phyloP scores from a whole-genome alignment of 176 grass and related monocot species.

The Microstegium vimineum region DNA sequence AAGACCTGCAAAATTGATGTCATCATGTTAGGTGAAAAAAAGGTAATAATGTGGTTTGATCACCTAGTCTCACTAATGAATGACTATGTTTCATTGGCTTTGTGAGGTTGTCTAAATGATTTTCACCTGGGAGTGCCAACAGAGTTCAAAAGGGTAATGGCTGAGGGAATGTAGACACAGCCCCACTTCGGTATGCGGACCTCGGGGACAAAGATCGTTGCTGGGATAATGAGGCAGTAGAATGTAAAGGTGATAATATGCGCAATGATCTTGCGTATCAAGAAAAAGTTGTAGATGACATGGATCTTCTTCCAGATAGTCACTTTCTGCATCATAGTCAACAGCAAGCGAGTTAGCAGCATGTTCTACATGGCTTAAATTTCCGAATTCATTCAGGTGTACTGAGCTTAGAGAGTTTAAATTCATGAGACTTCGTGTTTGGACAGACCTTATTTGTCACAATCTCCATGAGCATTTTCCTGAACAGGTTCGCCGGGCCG shows the following conservation, averaged over 20 bases:
- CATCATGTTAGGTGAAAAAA: background rate
- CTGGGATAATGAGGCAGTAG: slow-evolving; percentile 78
- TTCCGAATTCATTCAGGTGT: background rate
- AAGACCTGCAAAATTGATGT: slow-evolving; percentile 39
- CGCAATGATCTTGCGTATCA: slow-evolving; percentile 57
- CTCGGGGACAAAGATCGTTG: slow-evolving; percentile 69
- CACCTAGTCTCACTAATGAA: background rate
- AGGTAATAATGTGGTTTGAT: slow-evolving; percentile 1
- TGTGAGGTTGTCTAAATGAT: background rate
- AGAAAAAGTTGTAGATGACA: slow-evolving; percentile 91
- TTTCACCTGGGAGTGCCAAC: slow-evolving; percentile 84
- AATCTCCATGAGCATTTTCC: slow-evolving; percentile 76
- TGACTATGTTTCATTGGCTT: background rate
- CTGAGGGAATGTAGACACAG: slow-evolving; percentile 64
- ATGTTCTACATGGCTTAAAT: background rate
- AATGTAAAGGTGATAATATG: slow-evolving; percentile 76
- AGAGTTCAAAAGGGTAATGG: slow-evolving; percentile 76
- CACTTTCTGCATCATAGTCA: slow-evolving; percentile 60
- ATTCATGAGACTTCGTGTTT: background rate
- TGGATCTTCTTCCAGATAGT: slow-evolving; percentile 84
- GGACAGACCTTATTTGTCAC: slow-evolving; percentile 62
- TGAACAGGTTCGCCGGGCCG: slow-evolving; percentile 72
- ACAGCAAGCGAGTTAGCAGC: slow-evolving; percentile 14
- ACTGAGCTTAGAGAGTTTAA: background rate
- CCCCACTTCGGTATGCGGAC: slow-evolving; percentile 79